Conservation (phyloP, 768 basidiomycete genomes). For the Trametes villosa region DNA sequence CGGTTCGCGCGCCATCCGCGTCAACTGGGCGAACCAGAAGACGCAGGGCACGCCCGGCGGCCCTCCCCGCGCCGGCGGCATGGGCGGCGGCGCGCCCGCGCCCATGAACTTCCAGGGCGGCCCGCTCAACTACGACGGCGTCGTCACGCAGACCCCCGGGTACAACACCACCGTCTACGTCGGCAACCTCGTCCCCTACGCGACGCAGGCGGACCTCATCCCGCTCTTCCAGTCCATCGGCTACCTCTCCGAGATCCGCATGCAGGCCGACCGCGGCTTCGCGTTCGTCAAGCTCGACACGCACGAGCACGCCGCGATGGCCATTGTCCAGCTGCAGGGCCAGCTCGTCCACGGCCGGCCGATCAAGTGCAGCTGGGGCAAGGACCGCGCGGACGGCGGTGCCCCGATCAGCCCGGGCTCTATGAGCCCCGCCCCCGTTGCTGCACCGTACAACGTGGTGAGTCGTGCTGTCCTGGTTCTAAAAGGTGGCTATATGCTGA, state of each 20-base stretch:
- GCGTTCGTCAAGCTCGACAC: conserved; percentile 99
- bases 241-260: conserved; percentile 97
- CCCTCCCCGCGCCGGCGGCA: conserved; percentile 17
- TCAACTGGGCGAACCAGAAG: conserved; percentile 99
- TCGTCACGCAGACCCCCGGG: conserved; percentile 89
- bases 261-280: conserved; percentile 99
- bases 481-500: conserved; percentile 13
- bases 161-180: conserved; percentile 98
- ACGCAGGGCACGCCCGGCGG: conserved; percentile 68
- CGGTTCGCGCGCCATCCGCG: conserved; percentile 95
- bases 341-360: conserved; percentile 97
- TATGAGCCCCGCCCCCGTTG: conserved; percentile 62
- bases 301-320: conserved; percentile 97
- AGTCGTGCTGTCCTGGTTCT: conserved; percentile 31
- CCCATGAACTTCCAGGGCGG: conserved; percentile 92
- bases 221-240: conserved; percentile 98
- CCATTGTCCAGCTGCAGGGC: conserved; percentile 95
- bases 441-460: conserved; percentile 81
- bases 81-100: conserved; percentile 65
- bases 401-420: conserved; percentile 51
- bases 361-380: conserved; percentile 99
- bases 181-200: conserved; percentile 97
- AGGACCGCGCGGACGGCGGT: conserved; percentile 83
- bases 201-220: conserved; percentile 96
- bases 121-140: conserved; percentile 90